Conservation (phyloP, 805 yeast species). For the Wickerhamiella azymoides region DNA sequence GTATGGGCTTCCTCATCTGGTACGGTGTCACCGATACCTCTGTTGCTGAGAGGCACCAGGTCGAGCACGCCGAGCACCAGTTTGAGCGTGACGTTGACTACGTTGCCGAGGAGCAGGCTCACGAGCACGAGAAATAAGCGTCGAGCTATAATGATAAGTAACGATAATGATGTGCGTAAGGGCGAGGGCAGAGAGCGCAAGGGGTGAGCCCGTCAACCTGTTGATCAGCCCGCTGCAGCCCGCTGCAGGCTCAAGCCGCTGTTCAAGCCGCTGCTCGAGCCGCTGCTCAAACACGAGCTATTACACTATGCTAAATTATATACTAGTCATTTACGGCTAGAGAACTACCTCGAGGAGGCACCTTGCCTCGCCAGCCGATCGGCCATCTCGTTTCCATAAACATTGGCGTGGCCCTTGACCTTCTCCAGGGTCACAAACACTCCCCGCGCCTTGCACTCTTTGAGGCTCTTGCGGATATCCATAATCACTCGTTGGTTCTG, state of each 20-base stretch:
- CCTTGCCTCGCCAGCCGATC: conserved; percentile 62
- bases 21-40: conserved; percentile 68
- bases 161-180: neutral
- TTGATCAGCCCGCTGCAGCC: no score
- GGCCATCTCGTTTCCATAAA: conserved; percentile 61
- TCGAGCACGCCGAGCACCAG: conserved; percentile 3
- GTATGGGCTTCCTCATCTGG: conserved; percentile 58
- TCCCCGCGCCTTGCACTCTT: conserved; percentile 21
- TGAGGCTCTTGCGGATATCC: conserved; percentile 26
- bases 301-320: no score
- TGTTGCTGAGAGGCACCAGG: conserved; percentile 7
- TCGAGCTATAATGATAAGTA: neutral
- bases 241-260: no score
- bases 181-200: no score
- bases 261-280: no score
- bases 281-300: no score
- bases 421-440: conserved; percentile 36
- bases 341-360: conserved; percentile 10
- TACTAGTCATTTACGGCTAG: neutral
- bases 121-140: neutral
- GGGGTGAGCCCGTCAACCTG: no score
- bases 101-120: neutral
- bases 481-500: conserved; percentile 40
- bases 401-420: conserved; percentile 62
- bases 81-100: conserved; percentile 4